These are phyloP conservation scores for Simmondsia chinensis DNA, from an alignment of 148 eudicot genomes.

Conservation along the genomic window DNA sequence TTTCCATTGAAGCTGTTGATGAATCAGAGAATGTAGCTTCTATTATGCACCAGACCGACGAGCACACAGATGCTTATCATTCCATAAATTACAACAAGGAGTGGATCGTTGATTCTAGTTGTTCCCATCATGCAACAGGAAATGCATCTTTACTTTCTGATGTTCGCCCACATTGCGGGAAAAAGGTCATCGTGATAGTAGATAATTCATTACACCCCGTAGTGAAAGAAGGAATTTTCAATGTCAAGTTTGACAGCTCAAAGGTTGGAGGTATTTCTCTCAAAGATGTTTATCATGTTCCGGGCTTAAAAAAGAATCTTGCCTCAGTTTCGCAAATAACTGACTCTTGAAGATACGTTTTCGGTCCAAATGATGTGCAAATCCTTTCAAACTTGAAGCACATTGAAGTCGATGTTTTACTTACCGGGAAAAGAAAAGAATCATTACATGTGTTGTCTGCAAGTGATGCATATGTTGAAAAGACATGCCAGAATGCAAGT, in stretches of 20 bases:
- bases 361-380: conserved; percentile 25
- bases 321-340: conserved; percentile 21
- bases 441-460: conserved; percentile 15
- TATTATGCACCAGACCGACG: too few species aligned
- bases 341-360: conserved; percentile 21
- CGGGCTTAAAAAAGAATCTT: conserved; percentile 14
- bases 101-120: too few species aligned
- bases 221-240: conserved; percentile 8
- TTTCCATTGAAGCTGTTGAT: too few species aligned
- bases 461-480: conserved; percentile 15
- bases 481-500: conserved; percentile 12
- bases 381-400: conserved; percentile 11
- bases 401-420: conserved; percentile 7
- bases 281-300: conserved; percentile 17
- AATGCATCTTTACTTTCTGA: conserved; percentile 8
- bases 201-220: conserved; percentile 13
- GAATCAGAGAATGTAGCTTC: too few species aligned
- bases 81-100: too few species aligned
- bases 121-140: conserved; percentile 17
- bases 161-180: conserved; percentile 4
- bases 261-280: conserved; percentile 1
- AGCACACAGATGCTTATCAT: too few species aligned
- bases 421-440: conserved; percentile 9
- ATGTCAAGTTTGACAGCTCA: too few species aligned
- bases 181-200: conserved; percentile 7